Evolutionary conservation across 192 early-diverging fungal genomes (phyloP), one percentile per base, ranked within the genome.

Genomic region (Coemansia sp.): DNA sequence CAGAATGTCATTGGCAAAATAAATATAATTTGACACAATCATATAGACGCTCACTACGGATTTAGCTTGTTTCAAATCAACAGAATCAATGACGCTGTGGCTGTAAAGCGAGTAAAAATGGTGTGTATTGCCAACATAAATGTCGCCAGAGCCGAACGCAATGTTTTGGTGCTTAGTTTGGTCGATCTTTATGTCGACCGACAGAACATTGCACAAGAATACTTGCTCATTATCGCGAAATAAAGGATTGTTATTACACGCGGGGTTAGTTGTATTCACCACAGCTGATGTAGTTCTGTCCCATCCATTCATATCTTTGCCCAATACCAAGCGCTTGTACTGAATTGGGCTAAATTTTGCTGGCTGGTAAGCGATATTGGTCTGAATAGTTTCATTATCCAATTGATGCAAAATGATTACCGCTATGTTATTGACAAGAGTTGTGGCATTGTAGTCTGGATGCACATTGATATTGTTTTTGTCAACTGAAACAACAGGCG

Each of bases 351-450:
- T 2, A 45, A 15, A 0, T 15, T n/a, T 45, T 45, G 1, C 32
- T 35, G 32, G 8, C 5, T 6, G 9, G 32, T 45, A 12, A n/a
- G 41, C 41, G n/a, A 45, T 45, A n/a, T 45, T 45, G 14, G 41
- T 45, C 15, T 45, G 41, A 15, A 45, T 45, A 15, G 2, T 45
- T 15, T 12, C 14, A 45, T 5, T 45, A 15, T 12, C 41, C 4
- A 12, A n/a, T 2, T 45, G 41, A 25, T 7, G 21, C 11, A 29
- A 1, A 4, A 32, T 25, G 17, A 55, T 55, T 5, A 55, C 25
- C 2, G 77, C 77, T 41, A 79, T 71, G 37, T 79, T 79, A 65
- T 74, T 73, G 57, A 65, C 61, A n/a, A 64, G 60, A 5, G 64
- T 64, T 0, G 19, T n/a, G 1, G 60, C 35, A 23, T 70, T 56